A percentile compares a stretch with the other conserved stretches of the same genome.
Evolutionary conservation across 2,329 filamentous ascomycete species (phyloP).

Genomic region (Cephalotrichum gorgonifer): DNA sequence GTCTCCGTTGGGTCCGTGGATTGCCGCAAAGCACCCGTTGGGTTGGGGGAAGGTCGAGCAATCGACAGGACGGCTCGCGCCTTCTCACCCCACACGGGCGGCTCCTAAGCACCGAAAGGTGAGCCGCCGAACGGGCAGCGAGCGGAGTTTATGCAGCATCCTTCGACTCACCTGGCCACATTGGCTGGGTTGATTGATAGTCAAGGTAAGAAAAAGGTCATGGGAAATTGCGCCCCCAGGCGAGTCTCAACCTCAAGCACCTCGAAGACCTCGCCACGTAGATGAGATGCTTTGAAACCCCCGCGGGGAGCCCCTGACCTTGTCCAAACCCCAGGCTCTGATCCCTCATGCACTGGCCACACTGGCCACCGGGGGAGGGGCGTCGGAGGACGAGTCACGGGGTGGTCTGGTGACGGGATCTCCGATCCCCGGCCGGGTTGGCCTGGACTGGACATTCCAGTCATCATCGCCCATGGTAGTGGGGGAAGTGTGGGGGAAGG

Average conservation of each 20-base stretch:
- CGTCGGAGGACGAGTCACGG: neutral
- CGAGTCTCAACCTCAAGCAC: neutral
- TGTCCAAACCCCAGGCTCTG: neutral
- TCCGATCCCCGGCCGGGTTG: constrained; percentile 3
- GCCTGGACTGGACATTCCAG: constrained; percentile 4
- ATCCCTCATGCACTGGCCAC: constrained; percentile 2
- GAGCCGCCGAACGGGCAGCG: neutral
- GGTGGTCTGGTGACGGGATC: neutral
- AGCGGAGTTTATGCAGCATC: neutral
- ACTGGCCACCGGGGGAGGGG: neutral
- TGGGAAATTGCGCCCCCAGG: neutral
- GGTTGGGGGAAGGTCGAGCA: no score
- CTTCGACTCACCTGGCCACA: neutral
- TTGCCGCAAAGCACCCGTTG: neutral
- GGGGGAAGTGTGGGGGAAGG: neutral
- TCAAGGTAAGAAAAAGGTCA: neutral
- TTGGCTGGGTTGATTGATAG: neutral
- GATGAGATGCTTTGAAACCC: neutral
- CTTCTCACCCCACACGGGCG: no score
- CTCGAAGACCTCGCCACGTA: neutral
- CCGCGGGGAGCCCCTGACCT: neutral
- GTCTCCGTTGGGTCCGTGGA: neutral
- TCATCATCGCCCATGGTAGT: neutral
- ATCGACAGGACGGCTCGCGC: no score
- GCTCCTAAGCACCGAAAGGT: neutral